phyloP scores from a whole-genome alignment of 306 rosid genomes.

The Cicer cuneatum region DNA sequence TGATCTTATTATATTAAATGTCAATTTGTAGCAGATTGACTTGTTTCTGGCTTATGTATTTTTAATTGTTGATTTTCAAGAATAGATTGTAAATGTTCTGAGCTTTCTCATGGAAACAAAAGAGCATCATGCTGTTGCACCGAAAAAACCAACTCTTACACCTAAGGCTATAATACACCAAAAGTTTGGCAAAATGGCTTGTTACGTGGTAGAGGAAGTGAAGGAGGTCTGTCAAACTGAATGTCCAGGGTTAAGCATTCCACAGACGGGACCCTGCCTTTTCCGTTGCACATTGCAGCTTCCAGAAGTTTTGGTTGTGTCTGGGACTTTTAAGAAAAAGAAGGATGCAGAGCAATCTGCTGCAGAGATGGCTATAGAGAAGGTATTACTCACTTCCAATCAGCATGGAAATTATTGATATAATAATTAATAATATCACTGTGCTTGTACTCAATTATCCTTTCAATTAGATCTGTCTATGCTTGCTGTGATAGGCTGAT shows the following conservation, averaged over 20 bases:
- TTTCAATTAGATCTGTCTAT: not conserved
- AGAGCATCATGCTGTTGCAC: constrained; percentile 40
- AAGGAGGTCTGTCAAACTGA: constrained; percentile 61
- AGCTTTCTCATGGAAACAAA: constrained; percentile 59
- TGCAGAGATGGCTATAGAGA: constrained; percentile 79
- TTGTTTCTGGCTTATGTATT: constrained; percentile 10
- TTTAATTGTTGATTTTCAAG: constrained; percentile 35
- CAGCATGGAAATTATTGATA: constrained; percentile 27
- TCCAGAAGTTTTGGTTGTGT: constrained; percentile 71
- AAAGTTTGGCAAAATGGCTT: constrained; percentile 65
- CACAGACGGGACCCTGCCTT: constrained; percentile 65
- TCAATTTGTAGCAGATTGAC: constrained; percentile 2
- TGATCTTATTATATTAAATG: constrained; percentile 7
- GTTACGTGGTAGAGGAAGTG: constrained; percentile 74
- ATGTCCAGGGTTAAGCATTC: constrained; percentile 76
- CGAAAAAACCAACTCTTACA: constrained; percentile 51
- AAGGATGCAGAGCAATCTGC: constrained; percentile 97
- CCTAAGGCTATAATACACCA: constrained; percentile 82
- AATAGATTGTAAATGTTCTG: constrained; percentile 38
- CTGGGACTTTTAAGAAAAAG: constrained; percentile 79
- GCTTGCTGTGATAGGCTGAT: constrained; percentile 13
- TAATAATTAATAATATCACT: constrained; percentile 22
- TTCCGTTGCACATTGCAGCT: constrained; percentile 85
- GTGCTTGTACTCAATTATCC: constrained; percentile 6
- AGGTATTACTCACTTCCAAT: constrained; percentile 58